These are phyloP conservation scores for Pythium myriotylum DNA, from an alignment of 352 stramenopile genomes.

Conservation along the genomic window DNA sequence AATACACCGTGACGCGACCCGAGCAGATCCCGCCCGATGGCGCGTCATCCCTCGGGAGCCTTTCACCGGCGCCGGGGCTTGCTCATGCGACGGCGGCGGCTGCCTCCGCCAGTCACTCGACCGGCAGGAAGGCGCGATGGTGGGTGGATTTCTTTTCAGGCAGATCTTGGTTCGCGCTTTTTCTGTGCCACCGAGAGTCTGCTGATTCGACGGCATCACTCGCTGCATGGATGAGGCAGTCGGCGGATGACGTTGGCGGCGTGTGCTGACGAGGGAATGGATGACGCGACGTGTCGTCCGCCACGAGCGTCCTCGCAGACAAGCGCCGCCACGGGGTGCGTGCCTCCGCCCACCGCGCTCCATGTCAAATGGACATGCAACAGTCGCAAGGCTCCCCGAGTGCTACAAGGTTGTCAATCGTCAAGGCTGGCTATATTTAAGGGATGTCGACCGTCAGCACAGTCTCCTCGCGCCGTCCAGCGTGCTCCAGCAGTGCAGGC, in stretches of 20 bases:
- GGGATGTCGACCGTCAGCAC: constrained; percentile 60
- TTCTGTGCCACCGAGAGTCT: not conserved
- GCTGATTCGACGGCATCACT: constrained; percentile 25
- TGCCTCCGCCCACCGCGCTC: too few species aligned
- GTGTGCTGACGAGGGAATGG: not conserved
- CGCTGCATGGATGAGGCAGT: constrained; percentile 18
- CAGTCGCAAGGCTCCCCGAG: not conserved
- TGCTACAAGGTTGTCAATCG: not conserved
- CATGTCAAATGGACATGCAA: not conserved
- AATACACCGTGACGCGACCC: constrained; percentile 9
- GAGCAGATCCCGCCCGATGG: not conserved
- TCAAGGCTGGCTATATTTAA: constrained; percentile 11
- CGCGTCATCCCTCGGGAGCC: not conserved
- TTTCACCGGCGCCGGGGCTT: not conserved
- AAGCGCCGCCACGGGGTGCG: too few species aligned
- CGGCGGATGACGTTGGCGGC: constrained; percentile 10
- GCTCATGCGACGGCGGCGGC: not conserved
- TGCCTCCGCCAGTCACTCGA: too few species aligned
- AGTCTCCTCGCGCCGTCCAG: constrained; percentile 55
- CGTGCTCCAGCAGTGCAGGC: constrained; percentile 49
- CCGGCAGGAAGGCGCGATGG: not conserved
- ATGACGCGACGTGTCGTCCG: constrained; percentile 14
- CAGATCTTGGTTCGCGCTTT: constrained; percentile 2
- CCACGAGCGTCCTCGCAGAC: not conserved
- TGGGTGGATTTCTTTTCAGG: not conserved